A percentile compares a stretch with the other conserved stretches of the same genome.
Conservation (phyloP, 352 stramenopile species). For the Elongisporangium senticosum region DNA sequence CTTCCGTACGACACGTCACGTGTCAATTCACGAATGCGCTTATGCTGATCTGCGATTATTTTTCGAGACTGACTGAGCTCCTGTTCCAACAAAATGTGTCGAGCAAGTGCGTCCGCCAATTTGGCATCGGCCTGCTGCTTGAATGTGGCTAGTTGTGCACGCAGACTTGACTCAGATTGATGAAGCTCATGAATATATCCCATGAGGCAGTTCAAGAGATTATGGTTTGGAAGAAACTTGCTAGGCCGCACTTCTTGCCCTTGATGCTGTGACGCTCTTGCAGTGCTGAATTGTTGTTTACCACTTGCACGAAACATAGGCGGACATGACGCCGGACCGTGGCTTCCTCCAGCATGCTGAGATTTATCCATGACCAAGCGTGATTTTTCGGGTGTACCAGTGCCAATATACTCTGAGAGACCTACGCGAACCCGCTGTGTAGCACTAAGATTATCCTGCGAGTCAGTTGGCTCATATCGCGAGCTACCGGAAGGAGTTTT, state of each 20-base stretch:
- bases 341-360: slow-evolving; percentile 12
- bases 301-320: slow-evolving; percentile 22
- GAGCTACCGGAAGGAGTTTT: slow-evolving; percentile 50
- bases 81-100: background rate
- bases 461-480: slow-evolving; percentile 18
- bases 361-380: background rate
- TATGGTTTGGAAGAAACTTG: slow-evolving; percentile 51
- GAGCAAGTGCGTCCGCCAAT: background rate
- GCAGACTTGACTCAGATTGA: slow-evolving; percentile 52
- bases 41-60: background rate
- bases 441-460: slow-evolving; percentile 35
- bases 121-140: slow-evolving; percentile 15
- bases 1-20: background rate
- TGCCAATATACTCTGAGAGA: slow-evolving; percentile 29
- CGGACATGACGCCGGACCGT: slow-evolving; percentile 35
- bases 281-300: slow-evolving; percentile 19
- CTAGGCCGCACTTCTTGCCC: slow-evolving; percentile 32
- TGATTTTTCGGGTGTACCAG: slow-evolving; percentile 4
- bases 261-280: slow-evolving; percentile 20
- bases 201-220: slow-evolving; percentile 62
- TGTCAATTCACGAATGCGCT: background rate
- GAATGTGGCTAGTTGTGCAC: slow-evolving; percentile 48
- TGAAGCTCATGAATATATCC: slow-evolving; percentile 74
- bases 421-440: slow-evolving; percentile 57
- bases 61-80: background rate